Evolutionary conservation across 345 rosid genomes (phyloP).

Genomic region (Eucalyptus sp.): DNA sequence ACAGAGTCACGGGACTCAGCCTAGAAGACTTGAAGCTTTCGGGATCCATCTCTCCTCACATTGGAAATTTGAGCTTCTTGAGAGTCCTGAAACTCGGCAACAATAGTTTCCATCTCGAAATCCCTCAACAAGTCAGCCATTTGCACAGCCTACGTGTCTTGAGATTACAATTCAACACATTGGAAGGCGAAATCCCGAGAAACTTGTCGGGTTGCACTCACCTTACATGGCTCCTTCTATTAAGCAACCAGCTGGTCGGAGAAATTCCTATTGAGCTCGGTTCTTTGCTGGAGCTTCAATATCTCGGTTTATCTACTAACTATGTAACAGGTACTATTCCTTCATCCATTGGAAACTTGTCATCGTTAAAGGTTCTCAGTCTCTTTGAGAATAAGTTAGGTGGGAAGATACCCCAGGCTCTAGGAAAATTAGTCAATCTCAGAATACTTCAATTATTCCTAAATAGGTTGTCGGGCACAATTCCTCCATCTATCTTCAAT

Average conservation of each 20-base stretch:
- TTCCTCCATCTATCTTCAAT: slow-evolving; percentile 19
- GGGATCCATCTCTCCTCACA: background rate
- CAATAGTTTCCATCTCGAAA: background rate
- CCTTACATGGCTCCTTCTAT: background rate
- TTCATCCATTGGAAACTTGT: slow-evolving; percentile 5
- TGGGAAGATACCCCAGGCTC: slow-evolving; percentile 1
- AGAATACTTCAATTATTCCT: background rate
- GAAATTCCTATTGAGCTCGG: background rate
- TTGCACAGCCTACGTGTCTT: background rate
- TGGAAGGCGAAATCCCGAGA: slow-evolving; percentile 1
- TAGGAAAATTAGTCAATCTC: slow-evolving; percentile 1
- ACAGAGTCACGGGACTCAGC: background rate
- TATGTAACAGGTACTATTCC: slow-evolving; percentile 11
- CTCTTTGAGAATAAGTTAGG: background rate
- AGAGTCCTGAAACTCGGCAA: background rate
- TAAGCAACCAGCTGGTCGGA: background rate
- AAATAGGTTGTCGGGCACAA: background rate
- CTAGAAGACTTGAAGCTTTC: background rate
- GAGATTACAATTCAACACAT: background rate
- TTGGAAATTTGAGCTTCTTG: background rate
- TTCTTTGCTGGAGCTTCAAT: background rate
- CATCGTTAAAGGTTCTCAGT: background rate
- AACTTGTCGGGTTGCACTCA: background rate
- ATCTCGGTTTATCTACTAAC: background rate
- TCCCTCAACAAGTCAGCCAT: background rate